These are phyloP conservation scores for Neonectria faginata DNA, from an alignment of 2,329 filamentous ascomycete species.

Conservation along the genomic window DNA sequence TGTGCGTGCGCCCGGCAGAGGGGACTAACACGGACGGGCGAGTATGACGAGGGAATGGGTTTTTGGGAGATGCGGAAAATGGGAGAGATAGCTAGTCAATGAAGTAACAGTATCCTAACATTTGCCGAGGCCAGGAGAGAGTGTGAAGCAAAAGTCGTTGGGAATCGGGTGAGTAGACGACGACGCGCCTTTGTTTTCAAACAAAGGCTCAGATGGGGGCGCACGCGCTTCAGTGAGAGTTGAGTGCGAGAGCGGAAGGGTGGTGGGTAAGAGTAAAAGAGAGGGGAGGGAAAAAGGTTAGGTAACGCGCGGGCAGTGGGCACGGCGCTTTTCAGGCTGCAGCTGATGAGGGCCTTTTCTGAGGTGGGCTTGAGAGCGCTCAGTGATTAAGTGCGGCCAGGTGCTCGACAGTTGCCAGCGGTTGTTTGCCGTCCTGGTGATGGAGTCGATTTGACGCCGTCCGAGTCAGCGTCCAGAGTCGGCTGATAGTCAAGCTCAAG, in stretches of 20 bases:
- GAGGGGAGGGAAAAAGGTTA: conserved; percentile 19
- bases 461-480: conserved; percentile 11
- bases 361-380: conserved; percentile 14
- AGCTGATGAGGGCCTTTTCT: conserved; percentile 8
- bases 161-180: conserved; percentile 9
- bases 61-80: too few relatives aligned
- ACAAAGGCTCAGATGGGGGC: conserved; percentile 5
- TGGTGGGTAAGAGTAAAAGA: conserved; percentile 3
- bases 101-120: background rate
- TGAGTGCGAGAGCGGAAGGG: conserved; percentile 12
- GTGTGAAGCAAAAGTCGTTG: background rate
- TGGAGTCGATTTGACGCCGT: conserved; percentile 4
- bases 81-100: background rate
- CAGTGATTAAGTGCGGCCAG: conserved; percentile 10
- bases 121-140: too few relatives aligned
- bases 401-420: conserved; percentile 18
- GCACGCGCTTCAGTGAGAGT: conserved; percentile 21
- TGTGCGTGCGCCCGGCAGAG: conserved; percentile 12
- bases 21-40: conserved; percentile 21
- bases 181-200: conserved; percentile 28
- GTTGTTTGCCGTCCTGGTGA: conserved; percentile 2
- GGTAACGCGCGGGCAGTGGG: conserved; percentile 27
- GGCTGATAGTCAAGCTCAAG: background rate
- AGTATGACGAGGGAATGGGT: background rate
- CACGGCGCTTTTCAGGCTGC: conserved; percentile 10